Base-by-base conservation (phyloP, 2,329 filamentous ascomycete species). In the Mycosphaerella sp. region DNA sequence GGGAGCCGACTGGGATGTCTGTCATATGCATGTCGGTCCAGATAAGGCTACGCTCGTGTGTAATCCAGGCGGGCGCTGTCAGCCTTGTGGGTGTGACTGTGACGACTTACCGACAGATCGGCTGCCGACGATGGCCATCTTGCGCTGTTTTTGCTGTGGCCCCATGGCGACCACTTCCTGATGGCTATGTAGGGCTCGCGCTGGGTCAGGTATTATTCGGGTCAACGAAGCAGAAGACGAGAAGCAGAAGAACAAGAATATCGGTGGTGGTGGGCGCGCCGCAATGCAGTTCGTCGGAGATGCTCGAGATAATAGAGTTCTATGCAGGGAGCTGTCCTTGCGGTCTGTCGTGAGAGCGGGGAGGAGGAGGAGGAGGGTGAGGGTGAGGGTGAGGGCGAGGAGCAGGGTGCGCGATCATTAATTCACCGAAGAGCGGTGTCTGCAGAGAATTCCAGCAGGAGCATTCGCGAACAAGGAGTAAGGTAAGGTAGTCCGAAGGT, bases 121-220 rank as follows among this genome's bases (percentile, higher is more conserved):
- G 76, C 89, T 95, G 76, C 91, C 91, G 60, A 96, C 89, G 74
- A 96, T 92, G 73, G 91, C 91, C 71, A 96, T 86, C 80, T 96
- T 96, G 67, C 91, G 81, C 74, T 95, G 90, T 74, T 95, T 95
- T 55, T 85, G 81, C 57, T 84, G 81, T 45, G 85, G 75, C 63
- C 84, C 78, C 84, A 88, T 88, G 62, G 31, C 34, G 26, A 29
- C 26, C 21, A 40, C 17, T 40, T 44, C 38, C 31, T 17, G 26
- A 12, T 21, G 42, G 3, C 41, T 14, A 8, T 44, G 8, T 6
- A 12, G 31, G 7, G 9, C 12, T 17, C 40, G 10, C 11, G 6
- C 4, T 44, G 17, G 21, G 21, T 21, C 21, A 21, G 21, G 17
- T 29, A 2, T 12, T 10, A 21, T 12, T 44, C 10, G 21, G 17